phyloP scores from a whole-genome alignment of 2,329 filamentous ascomycete genomes.

The Diaporthe eres region DNA sequence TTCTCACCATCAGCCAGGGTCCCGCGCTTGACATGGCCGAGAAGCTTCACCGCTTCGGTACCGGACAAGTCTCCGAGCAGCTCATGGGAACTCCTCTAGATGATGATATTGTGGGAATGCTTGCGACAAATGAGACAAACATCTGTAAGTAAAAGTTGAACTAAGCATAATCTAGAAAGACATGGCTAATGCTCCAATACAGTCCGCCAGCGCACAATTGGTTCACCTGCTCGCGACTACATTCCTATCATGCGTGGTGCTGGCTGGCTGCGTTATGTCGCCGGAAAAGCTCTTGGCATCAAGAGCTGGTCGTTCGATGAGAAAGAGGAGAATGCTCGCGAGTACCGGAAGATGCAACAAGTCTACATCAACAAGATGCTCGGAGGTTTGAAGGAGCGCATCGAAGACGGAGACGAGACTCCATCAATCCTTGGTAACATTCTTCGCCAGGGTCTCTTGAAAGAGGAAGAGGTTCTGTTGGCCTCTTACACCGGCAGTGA shows the following conservation, averaged over 20 bases:
- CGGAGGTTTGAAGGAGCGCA: neutral
- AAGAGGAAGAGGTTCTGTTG: neutral
- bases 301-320: neutral
- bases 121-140: neutral
- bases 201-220: constrained; percentile 12
- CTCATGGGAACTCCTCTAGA: neutral
- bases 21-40: neutral
- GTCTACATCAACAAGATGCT: constrained; percentile 10
- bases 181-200: neutral
- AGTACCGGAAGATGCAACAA: constrained; percentile 2
- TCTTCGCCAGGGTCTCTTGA: neutral
- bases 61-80: neutral
- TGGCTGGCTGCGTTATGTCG: neutral
- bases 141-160: neutral
- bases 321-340: neutral
- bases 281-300: neutral
- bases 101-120: neutral
- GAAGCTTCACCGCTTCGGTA: neutral
- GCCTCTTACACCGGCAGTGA: constrained; percentile 1
- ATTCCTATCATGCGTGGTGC: neutral
- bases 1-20: neutral
- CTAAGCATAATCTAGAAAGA: no score
- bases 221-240: constrained; percentile 3
- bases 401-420: neutral
- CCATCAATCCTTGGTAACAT: constrained; percentile 1